These are phyloP conservation scores for Kwoniella bestiolae DNA, from an alignment of 768 basidiomycete species.

Conservation along the genomic window DNA sequence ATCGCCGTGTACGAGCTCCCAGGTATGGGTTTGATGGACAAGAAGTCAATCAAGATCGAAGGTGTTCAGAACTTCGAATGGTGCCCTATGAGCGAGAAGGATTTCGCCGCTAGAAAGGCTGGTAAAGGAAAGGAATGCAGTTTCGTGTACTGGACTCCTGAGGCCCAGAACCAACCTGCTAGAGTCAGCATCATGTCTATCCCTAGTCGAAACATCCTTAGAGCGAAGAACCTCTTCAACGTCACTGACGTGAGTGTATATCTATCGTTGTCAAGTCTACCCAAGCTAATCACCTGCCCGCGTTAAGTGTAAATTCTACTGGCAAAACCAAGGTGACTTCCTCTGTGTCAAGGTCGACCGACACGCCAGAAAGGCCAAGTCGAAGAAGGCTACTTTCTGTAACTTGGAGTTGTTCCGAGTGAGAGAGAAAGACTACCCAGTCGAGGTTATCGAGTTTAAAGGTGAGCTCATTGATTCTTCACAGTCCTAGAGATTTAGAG, in stretches of 20 bases:
- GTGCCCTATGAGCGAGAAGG: constrained; percentile 91
- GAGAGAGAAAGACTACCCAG: constrained; percentile 95
- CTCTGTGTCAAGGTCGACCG: constrained; percentile 99
- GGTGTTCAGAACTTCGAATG: constrained; percentile 98
- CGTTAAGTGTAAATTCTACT: constrained; percentile 88
- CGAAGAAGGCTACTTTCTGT: constrained; percentile 96
- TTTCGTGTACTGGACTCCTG: constrained; percentile 97
- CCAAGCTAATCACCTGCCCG: not conserved
- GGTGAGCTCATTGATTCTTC: constrained; percentile 61
- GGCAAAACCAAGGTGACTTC: constrained; percentile 98
- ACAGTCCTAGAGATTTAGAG: not conserved
- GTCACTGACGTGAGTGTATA: constrained; percentile 79
- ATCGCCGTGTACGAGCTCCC: constrained; percentile 97
- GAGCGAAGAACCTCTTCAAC: constrained; percentile 97
- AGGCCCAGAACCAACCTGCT: constrained; percentile 93
- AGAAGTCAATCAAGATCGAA: constrained; percentile 96
- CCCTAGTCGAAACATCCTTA: constrained; percentile 78
- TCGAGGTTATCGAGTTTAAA: constrained; percentile 96
- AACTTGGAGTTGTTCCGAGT: constrained; percentile 97
- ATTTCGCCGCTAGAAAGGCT: constrained; percentile 72
- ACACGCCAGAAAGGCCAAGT: constrained; percentile 76
- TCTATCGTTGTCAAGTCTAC: not conserved
- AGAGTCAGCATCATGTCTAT: constrained; percentile 90
- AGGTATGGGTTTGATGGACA: constrained; percentile 88
- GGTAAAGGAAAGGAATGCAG: constrained; percentile 77